Base-by-base conservation (phyloP, 441 rosid genomes). In the Omphalea diandra region DNA sequence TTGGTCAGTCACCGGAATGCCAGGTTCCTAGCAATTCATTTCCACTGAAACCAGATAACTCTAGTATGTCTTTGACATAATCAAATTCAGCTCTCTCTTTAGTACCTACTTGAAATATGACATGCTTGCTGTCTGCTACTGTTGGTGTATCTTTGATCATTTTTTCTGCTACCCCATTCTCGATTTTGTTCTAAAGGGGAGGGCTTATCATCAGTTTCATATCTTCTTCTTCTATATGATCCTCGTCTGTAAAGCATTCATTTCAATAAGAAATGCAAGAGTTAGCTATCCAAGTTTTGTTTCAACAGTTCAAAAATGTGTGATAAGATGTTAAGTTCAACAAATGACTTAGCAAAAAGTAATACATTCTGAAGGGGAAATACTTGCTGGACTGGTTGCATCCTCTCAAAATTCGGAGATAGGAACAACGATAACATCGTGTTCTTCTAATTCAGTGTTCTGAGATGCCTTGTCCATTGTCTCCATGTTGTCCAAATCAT, bases 41-140 rank as follows among this genome's bases (percentile, higher is more conserved):
- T 59, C 84, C 78, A 7, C 76, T 83, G 72, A 90, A 88, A 60
- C 97, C 97, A 0, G 98, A 87, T 63, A 91, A 76, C 63, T 83
- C 82, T 36, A 94, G 83, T 22, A 94, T 80, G 55, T 89, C 88
- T 78, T 79, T 88, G 20, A 94, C 99, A 35, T 85, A 91, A 75
- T 84, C 81, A 56, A 83, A 90, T 61, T 85, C 80, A 6, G 71
- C 54, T 69, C 71, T 78, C 73, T 87, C 90, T 57, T 84, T 85
- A 47, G 66, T 79, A 67, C 82, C 79, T 63, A 84, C 81, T 46
- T 64, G 77, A 60, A 78, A 71, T 2, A 63, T 65, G 12, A 78
- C 73, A 27, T 74, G 64, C 38, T 66, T 65, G 63, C 73, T 71
- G 8, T 63, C 75, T 15, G 74, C 40, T 17, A 1, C 70, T 32